Conservation (phyloP, 2,329 filamentous ascomycete genomes). For the Arthrobotrys musiformis region DNA sequence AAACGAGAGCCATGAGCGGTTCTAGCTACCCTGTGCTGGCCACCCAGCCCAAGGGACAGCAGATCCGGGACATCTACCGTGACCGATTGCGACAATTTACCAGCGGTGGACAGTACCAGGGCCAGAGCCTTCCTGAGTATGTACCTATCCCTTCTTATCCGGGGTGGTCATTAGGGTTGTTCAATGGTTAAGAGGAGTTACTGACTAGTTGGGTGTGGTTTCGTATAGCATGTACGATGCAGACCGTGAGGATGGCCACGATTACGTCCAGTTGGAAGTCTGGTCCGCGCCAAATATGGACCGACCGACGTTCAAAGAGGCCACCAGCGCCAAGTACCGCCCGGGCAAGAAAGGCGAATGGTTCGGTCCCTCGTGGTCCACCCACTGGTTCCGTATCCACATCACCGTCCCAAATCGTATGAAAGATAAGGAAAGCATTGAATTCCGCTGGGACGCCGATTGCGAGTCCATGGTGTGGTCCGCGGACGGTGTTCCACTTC, state of each 20-base stretch:
- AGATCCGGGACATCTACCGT: slow-evolving; percentile 85
- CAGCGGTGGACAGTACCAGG: slow-evolving; percentile 78
- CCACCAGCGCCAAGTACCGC: slow-evolving; percentile 74
- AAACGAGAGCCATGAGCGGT: slow-evolving; percentile 61
- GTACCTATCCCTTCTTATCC: slow-evolving; percentile 58
- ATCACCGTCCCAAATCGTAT: slow-evolving; percentile 81
- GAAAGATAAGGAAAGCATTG: slow-evolving; percentile 80
- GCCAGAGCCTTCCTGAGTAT: slow-evolving; percentile 77
- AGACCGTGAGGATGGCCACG: slow-evolving; percentile 71
- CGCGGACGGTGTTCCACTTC: slow-evolving; percentile 85
- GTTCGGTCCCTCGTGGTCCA: slow-evolving; percentile 96
- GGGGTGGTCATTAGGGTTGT: background rate
- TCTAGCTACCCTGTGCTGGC: slow-evolving; percentile 58
- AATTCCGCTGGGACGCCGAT: slow-evolving; percentile 94
- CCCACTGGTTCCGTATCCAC: slow-evolving; percentile 93
- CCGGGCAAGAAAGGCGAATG: slow-evolving; percentile 78
- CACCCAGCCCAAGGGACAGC: slow-evolving; percentile 73
- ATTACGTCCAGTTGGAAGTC: slow-evolving; percentile 83
- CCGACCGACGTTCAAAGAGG: slow-evolving; percentile 87
- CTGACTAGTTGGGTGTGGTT: background rate
- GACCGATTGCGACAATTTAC: slow-evolving; percentile 86
- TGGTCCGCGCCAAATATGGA: slow-evolving; percentile 83
- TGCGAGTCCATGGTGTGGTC: slow-evolving; percentile 97
- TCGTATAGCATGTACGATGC: slow-evolving; percentile 48
- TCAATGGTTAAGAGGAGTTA: background rate